phyloP scores from a whole-genome alignment of 345 rosid genomes.

The Lenwebbia sp. region DNA sequence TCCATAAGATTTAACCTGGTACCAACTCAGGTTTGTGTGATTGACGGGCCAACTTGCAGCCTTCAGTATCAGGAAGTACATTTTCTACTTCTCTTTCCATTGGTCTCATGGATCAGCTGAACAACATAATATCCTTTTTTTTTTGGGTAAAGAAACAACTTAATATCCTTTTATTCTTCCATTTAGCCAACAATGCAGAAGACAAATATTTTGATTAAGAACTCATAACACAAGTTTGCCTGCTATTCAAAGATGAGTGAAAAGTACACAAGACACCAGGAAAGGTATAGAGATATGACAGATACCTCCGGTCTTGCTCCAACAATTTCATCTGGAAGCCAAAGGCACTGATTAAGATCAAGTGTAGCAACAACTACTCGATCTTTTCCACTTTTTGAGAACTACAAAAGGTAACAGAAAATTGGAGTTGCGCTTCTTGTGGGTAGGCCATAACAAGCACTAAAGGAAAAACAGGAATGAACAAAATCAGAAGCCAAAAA shows the following conservation, averaged over 20 bases:
- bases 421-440: not conserved
- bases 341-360: constrained; percentile 75
- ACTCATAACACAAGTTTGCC: not conserved
- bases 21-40: not conserved
- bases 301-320: constrained; percentile 79
- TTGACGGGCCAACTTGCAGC: not conserved
- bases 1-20: not conserved
- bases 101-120: not conserved
- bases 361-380: constrained; percentile 84
- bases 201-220: not conserved
- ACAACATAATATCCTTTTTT: too few species aligned
- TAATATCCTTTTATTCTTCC: not conserved
- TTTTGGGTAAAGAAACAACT: too few species aligned
- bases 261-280: not conserved
- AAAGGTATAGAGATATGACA: not conserved
- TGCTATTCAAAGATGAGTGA: not conserved
- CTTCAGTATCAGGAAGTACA: not conserved
- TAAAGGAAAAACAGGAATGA: not conserved
- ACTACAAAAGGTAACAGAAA: constrained; percentile 23
- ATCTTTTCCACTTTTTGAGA: constrained; percentile 49
- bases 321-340: constrained; percentile 79
- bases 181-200: not conserved
- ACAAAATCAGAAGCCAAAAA: not conserved
- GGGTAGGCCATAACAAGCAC: not conserved
- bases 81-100: not conserved